Evolutionary conservation across 306 rosid species (phyloP).

Genomic region (Ormosia emarginata): DNA sequence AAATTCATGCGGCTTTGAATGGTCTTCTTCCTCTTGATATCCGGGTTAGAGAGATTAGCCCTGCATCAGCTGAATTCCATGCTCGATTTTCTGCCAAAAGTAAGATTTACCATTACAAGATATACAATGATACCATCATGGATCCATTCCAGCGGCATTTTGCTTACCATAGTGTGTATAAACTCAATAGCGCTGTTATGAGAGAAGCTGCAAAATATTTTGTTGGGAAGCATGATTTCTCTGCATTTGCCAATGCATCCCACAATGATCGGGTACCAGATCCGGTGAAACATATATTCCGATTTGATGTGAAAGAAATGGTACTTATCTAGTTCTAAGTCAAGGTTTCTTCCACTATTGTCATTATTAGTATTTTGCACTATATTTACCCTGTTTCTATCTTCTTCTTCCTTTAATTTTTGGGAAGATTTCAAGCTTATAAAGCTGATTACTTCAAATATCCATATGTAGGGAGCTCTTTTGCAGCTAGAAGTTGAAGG

Average conservation of each 20-base stretch:
- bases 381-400: background rate
- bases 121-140: conserved; percentile 75
- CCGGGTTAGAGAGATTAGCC: conserved; percentile 78
- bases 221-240: conserved; percentile 82
- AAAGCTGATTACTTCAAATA: conserved; percentile 5
- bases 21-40: conserved; percentile 90
- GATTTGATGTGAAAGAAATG: conserved; percentile 70
- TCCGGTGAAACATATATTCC: conserved; percentile 70
- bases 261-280: conserved; percentile 60
- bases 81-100: conserved; percentile 88
- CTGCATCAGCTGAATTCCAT: conserved; percentile 76
- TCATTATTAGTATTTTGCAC: background rate
- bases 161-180: conserved; percentile 70
- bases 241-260: conserved; percentile 85
- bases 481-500: conserved; percentile 80
- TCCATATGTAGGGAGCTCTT: conserved; percentile 35
- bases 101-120: conserved; percentile 89
- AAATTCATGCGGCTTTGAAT: conserved; percentile 69
- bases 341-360: background rate
- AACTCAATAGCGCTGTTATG: conserved; percentile 67
- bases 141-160: conserved; percentile 78
- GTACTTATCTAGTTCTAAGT: conserved; percentile 32
- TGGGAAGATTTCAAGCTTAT: background rate
- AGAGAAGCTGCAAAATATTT: conserved; percentile 77
- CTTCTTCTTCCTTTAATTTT: background rate